Percentiles rank a stretch among this genome's conserved stretches.
Evolutionary conservation across 768 basidiomycete species (phyloP).

Genomic region (Daedaleopsis sinensis): DNA sequence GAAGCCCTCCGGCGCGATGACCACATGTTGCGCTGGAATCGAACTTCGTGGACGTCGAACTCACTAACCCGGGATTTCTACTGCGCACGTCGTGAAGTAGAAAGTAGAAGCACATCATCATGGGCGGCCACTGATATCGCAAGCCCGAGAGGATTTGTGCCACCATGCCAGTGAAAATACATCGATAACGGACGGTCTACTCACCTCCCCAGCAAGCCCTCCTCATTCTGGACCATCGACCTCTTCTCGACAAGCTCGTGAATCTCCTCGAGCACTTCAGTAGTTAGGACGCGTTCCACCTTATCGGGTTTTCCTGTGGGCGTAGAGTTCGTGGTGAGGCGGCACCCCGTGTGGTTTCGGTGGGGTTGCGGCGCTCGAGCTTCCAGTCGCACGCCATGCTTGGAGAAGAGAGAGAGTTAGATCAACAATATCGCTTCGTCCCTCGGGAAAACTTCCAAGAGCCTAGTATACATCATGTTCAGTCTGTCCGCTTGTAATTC

Average conservation of each 20-base stretch:
- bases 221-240: conserved; percentile 46
- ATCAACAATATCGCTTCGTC: conserved; percentile 27
- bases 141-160: too few species aligned
- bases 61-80: too few species aligned
- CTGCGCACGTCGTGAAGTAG: too few species aligned
- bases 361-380: conserved; percentile 42
- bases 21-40: too few species aligned
- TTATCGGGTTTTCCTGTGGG: conserved; percentile 51
- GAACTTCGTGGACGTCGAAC: too few species aligned
- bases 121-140: too few species aligned
- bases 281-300: conserved; percentile 42
- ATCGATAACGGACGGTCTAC: conserved; percentile 50
- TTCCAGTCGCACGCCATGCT: conserved; percentile 33
- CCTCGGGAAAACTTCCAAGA: too few species aligned
- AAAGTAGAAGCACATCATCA: too few species aligned
- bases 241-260: conserved; percentile 58
- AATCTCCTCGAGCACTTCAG: conserved; percentile 49
- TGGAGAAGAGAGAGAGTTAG: conserved; percentile 32
- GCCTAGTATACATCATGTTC: too few species aligned
- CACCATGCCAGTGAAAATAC: too few species aligned
- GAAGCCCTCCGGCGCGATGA: too few species aligned
- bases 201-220: conserved; percentile 39
- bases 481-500: too few species aligned
- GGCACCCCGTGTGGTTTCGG: conserved; percentile 42
- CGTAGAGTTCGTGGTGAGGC: conserved; percentile 40